Evolutionary conservation across 2,329 filamentous ascomycete genomes (phyloP), one percentile per base, ranked within the genome.

Genomic region (Scedosporium apiospermum): DNA sequence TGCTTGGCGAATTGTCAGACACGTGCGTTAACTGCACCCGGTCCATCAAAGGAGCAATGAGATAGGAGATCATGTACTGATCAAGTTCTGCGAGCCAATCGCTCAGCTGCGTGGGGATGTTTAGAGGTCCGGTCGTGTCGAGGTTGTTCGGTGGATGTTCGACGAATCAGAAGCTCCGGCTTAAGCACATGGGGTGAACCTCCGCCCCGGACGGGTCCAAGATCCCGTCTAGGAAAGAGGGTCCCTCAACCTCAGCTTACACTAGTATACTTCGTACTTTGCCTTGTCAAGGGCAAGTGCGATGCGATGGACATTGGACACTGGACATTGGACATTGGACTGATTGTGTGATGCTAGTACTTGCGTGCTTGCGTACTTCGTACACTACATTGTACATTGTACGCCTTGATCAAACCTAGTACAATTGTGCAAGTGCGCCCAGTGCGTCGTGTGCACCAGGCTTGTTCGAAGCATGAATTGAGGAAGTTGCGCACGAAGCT

Each of bases 131-230:
- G 23, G 44, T 44, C 51, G 12, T 23, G 23, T 55, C 23, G 21
- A 55, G 27, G 21, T 14, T 23, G 51, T 55, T 26, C 51, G 51
- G 51, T 55, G n/a, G 23, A 34, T 49, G 9, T 12, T 16, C 27
- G 60, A 27, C 60, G 60, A 61, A 61, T 61, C 46, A 57, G 60
- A 61, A 49, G 60, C 60, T 23, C n/a, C 46, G 49, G 34, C n/a
- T 44, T 16, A 49, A 55, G 26, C 60, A 61, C 60, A 61, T 61
- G 60, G 59, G 59, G 21, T 27, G 16, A 55, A 55, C 18, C 51
- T 16, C 23, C 51, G 23, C 23, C 59, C 59, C 59, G 59, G 59
- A 21, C 26, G 16, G 23, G 38, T 38, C 34, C 34, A 38, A 4
- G 34, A 38, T 44, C 58, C 41, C 41, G 58, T 23, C 41, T 30